phyloP scores from a whole-genome alignment of 2,329 filamentous ascomycete species.

The Colletotrichum ledebouriae region DNA sequence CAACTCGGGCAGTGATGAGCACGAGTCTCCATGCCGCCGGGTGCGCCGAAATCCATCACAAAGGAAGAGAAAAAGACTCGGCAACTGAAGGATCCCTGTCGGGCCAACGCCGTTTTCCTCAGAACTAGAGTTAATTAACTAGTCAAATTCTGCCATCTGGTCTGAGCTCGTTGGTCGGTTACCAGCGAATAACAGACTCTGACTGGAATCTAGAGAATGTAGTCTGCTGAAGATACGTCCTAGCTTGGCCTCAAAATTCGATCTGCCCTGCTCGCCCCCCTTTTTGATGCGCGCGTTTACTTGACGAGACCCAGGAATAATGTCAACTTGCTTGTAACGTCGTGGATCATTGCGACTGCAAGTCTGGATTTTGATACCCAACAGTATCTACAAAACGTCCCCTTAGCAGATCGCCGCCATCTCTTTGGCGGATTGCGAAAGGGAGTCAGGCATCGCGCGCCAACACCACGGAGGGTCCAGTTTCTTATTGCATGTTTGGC shows the following conservation, averaged over 20 bases:
- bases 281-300: neutral
- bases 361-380: neutral
- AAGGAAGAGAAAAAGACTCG: neutral
- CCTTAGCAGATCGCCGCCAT: slow-evolving; percentile 23
- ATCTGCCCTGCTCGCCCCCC: neutral
- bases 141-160: neutral
- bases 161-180: slow-evolving; percentile 1
- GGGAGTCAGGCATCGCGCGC: neutral
- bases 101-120: neutral
- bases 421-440: slow-evolving; percentile 26
- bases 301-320: slow-evolving; percentile 5
- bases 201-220: neutral
- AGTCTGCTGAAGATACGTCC: slow-evolving; percentile 9
- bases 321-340: neutral
- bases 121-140: neutral
- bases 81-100: slow-evolving; percentile 2
- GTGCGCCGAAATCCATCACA: slow-evolving; percentile 22
- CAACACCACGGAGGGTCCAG: slow-evolving; percentile 1
- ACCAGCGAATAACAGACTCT: neutral
- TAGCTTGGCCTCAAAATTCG: slow-evolving; percentile 10
- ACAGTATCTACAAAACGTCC: slow-evolving; percentile 1
- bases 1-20: slow-evolving; percentile 33
- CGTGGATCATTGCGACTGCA: slow-evolving; percentile 4
- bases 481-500: slow-evolving; percentile 24
- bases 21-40: slow-evolving; percentile 22